Evolutionary conservation across 257 asterid species (phyloP), one percentile per base, ranked within the genome.

Genomic region (Lantana camara): DNA sequence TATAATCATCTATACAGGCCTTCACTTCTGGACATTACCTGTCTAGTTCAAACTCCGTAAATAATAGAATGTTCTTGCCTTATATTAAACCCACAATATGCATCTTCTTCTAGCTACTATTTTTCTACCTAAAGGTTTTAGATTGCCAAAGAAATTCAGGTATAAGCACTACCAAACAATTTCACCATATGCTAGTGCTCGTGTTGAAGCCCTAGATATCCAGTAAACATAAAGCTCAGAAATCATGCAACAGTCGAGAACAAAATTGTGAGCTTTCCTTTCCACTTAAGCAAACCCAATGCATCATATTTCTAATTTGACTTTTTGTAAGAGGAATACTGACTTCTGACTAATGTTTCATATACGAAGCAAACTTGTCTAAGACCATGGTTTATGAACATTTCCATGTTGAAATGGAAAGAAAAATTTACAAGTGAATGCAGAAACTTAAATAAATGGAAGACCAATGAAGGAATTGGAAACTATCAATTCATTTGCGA

Each of bases 81-180:
- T 5, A 37, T 14, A 0, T 5, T 37, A 5, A 37, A 37, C 44
- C 1, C 0, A 37, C 13, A 37, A 37, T 37, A 6, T 37, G 44
- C 11, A 7, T 37, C 44, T 37, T 37, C 11, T 37, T 37, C 44
- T 37, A 7, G 44, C 11, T 37, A 11, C 11, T 37, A 63, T 13
- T 2, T 5, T 51, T 4, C 61, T 17, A 9, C 5, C 17, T 32
- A 13, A 52, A 53, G 30, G 12, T 27, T 20, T 57, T 27, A 37
- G n/a, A 35, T 37, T 57, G 20, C n/a, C 63, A 37, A 12, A 20
- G 16, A 63, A 20, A 10, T 37, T 53, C 59, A 47, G 24, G 46
- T 32, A 38, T 14, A 63, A 48, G 15, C 4, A 12, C 34, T 46
- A 20, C 12, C 29, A 40, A 24, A 59, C 21, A 11, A 0, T 24